Evolutionary conservation across 768 basidiomycete genomes (phyloP).

Genomic region (Trametopsis cervina): DNA sequence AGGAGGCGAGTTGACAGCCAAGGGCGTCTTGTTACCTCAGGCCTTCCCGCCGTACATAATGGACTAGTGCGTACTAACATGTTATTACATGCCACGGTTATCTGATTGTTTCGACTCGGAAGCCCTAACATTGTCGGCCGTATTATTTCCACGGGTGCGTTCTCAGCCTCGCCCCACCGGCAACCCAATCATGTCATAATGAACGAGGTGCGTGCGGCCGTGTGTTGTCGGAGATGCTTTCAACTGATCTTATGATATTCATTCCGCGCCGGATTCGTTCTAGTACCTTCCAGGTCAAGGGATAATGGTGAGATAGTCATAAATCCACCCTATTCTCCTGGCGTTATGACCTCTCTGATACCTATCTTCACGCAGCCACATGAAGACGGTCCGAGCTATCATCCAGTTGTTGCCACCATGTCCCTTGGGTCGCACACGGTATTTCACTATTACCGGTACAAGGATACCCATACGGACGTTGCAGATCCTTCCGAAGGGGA

Average conservation of each 20-base stretch:
- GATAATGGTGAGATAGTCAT: constrained; percentile 66
- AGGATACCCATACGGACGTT: constrained; percentile 17
- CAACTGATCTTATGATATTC: constrained; percentile 9
- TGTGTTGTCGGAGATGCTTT: constrained; percentile 1
- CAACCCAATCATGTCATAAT: constrained; percentile 85
- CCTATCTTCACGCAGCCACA: constrained; percentile 83
- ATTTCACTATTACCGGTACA: constrained; percentile 77
- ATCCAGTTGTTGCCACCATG: constrained; percentile 85
- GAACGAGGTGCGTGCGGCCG: constrained; percentile 55
- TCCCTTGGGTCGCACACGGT: constrained; percentile 80
- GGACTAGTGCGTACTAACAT: constrained; percentile 44
- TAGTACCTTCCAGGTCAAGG: constrained; percentile 88
- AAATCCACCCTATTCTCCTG: constrained; percentile 1
- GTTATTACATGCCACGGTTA: constrained; percentile 2
- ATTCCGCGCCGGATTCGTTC: not conserved
- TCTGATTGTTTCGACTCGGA: constrained; percentile 1
- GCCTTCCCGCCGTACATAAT: constrained; percentile 65
- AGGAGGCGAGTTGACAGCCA: constrained; percentile 73
- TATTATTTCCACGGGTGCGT: constrained; percentile 57
- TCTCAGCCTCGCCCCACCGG: constrained; percentile 54
- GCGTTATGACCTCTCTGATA: constrained; percentile 10
- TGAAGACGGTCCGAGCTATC: constrained; percentile 86
- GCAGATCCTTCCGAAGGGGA: constrained; percentile 7
- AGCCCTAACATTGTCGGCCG: constrained; percentile 77
- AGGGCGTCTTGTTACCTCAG: constrained; percentile 62